Conservation (phyloP, 495 filamentous ascomycete genomes). For the Aspergillus olivimuriae region DNA sequence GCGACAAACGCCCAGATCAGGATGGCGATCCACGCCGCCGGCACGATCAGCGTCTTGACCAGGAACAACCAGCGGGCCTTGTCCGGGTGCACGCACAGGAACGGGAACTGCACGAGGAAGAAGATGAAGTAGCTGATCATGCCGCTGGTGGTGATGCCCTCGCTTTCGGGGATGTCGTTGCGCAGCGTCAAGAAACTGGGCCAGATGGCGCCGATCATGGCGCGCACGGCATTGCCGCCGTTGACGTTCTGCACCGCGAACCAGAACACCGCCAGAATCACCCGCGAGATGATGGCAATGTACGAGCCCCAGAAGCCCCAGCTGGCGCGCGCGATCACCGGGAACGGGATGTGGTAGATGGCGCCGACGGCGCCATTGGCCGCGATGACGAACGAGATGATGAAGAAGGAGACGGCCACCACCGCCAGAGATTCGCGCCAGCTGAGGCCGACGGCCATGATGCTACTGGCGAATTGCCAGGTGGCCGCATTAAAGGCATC, state of each 20-base stretch:
- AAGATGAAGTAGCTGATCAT: slow-evolving; percentile 62
- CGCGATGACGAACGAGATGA: slow-evolving; percentile 56
- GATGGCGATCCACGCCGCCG: slow-evolving; percentile 41
- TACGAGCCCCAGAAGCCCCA: slow-evolving; percentile 69
- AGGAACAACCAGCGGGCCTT: slow-evolving; percentile 40
- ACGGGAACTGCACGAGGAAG: slow-evolving; percentile 39
- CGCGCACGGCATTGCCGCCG: slow-evolving; percentile 56
- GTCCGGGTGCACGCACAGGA: slow-evolving; percentile 41
- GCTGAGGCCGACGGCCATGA: slow-evolving; percentile 56
- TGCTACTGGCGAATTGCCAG: slow-evolving; percentile 56
- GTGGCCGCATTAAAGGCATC: slow-evolving; percentile 56
- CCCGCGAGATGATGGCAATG: slow-evolving; percentile 59
- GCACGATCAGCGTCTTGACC: slow-evolving; percentile 39
- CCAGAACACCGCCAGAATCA: slow-evolving; percentile 66
- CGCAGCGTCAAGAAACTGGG: slow-evolving; percentile 50
- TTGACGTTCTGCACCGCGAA: slow-evolving; percentile 64
- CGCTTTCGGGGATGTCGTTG: slow-evolving; percentile 47
- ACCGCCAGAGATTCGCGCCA: slow-evolving; percentile 56
- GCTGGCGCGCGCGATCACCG: slow-evolving; percentile 57
- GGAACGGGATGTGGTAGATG: slow-evolving; percentile 60
- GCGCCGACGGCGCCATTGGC: slow-evolving; percentile 58
- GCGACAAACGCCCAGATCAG: slow-evolving; percentile 44
- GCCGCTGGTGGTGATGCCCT: slow-evolving; percentile 59
- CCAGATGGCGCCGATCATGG: slow-evolving; percentile 66
- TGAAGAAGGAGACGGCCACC: slow-evolving; percentile 55